Conservation (phyloP, 2,329 filamentous ascomycete genomes). For the Gaeumannomyces sp. region DNA sequence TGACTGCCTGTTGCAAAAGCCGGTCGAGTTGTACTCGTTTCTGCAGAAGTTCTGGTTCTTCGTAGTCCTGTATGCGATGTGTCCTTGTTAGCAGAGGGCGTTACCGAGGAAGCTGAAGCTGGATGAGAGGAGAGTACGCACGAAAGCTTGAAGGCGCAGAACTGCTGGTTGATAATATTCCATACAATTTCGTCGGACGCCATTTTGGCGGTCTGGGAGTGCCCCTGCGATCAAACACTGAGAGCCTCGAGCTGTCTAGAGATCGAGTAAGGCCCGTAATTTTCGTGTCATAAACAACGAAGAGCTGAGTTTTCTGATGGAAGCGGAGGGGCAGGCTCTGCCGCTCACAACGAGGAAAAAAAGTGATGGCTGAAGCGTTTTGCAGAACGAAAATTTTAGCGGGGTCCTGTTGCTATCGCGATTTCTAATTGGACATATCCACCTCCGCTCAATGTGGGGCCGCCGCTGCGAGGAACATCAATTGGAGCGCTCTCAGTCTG, state of each 20-base stretch:
- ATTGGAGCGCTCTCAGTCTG: too few relatives aligned
- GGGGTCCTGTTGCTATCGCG: not conserved
- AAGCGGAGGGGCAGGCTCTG: slow-evolving; percentile 4
- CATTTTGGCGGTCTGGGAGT: slow-evolving; percentile 45
- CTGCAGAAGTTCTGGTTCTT: slow-evolving; percentile 91
- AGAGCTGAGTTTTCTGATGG: not conserved
- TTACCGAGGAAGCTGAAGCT: not conserved
- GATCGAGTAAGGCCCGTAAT: not conserved
- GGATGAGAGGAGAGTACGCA: slow-evolving; percentile 33
- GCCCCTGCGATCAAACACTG: not conserved
- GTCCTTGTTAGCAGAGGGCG: slow-evolving; percentile 5
- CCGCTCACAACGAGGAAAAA: not conserved
- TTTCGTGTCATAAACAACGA: not conserved
- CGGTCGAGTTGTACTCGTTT: slow-evolving; percentile 72
- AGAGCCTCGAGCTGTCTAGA: not conserved
- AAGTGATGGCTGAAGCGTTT: slow-evolving; percentile 3
- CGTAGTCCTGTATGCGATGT: slow-evolving; percentile 35
- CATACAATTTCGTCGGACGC: slow-evolving; percentile 95
- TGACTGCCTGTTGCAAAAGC: slow-evolving; percentile 57
- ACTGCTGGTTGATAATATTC: slow-evolving; percentile 93
- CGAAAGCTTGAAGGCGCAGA: slow-evolving; percentile 94
- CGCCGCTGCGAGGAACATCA: not conserved
- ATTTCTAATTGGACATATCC: not conserved
- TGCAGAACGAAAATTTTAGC: slow-evolving; percentile 5
- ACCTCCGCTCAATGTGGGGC: not conserved